These are phyloP conservation scores for Yarrowia yakushimensis DNA, from an alignment of 805 yeast genomes.

Conservation along the genomic window DNA sequence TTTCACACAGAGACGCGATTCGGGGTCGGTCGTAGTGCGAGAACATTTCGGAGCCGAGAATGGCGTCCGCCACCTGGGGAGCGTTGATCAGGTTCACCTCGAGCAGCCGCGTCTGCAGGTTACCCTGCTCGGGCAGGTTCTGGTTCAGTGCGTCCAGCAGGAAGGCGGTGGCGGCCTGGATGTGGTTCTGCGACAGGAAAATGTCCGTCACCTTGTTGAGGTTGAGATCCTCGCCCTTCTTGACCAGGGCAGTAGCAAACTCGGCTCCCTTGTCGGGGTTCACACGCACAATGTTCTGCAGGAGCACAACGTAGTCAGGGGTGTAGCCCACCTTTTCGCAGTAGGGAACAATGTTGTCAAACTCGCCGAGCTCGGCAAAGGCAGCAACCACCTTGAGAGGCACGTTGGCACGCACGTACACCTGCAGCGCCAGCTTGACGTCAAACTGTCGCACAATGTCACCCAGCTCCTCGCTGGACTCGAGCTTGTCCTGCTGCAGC, in stretches of 20 bases:
- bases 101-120: slow-evolving; percentile 87
- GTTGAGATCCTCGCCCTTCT: slow-evolving; percentile 62
- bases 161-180: slow-evolving; percentile 98
- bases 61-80: slow-evolving; percentile 99
- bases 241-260: slow-evolving; percentile 82
- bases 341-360: slow-evolving; percentile 91
- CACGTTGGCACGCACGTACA: slow-evolving; percentile 76
- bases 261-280: slow-evolving; percentile 98
- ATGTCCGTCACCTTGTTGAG: slow-evolving; percentile 87
- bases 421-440: slow-evolving; percentile 79
- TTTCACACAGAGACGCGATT: slow-evolving; percentile 88
- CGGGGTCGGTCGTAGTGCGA: slow-evolving; percentile 92
- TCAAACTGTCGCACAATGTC: slow-evolving; percentile 90
- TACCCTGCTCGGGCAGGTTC: slow-evolving; percentile 92
- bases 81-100: slow-evolving; percentile 93
- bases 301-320: slow-evolving; percentile 85
- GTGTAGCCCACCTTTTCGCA: slow-evolving; percentile 82
- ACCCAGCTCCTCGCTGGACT: slow-evolving; percentile 95
- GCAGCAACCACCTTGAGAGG: slow-evolving; percentile 88
- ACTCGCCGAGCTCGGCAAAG: slow-evolving; percentile 93
- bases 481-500: slow-evolving; percentile 91
- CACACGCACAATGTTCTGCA: slow-evolving; percentile 84
- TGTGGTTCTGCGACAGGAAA: slow-evolving; percentile 87
- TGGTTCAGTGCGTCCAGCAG: slow-evolving; percentile 90
- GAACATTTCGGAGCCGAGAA: slow-evolving; percentile 92